A percentile compares a stretch with the other conserved stretches of the same genome.
Evolutionary conservation across 202 grass and related monocot genomes (phyloP).

Genomic region (Panicum hallii): DNA sequence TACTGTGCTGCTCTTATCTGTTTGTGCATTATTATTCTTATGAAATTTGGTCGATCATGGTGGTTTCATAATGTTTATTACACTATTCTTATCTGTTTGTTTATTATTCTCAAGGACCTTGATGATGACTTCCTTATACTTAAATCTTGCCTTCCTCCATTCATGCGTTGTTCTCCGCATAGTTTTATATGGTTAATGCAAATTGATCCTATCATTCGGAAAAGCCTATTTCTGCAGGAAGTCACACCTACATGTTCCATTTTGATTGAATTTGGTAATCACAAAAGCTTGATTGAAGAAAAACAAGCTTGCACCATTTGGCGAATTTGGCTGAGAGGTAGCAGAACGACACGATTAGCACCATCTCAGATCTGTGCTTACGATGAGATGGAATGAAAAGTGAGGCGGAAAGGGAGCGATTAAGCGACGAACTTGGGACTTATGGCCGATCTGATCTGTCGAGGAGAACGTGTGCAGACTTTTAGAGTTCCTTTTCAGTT

Average conservation of each 20-base stretch:
- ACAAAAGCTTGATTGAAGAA: neutral
- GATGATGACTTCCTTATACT: neutral
- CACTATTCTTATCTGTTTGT: neutral
- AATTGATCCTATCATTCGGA: neutral
- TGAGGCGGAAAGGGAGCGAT: neutral
- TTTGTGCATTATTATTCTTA: constrained; percentile 29
- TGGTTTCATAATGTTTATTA: neutral
- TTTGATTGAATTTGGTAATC: neutral
- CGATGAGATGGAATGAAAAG: neutral
- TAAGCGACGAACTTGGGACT: neutral
- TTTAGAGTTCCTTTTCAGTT: neutral
- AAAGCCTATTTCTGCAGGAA: neutral
- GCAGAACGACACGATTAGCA: too few species aligned
- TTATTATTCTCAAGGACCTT: neutral
- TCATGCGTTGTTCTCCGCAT: too few species aligned
- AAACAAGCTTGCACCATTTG: neutral
- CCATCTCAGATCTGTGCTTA: neutral
- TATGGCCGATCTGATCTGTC: neutral
- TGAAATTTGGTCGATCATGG: neutral
- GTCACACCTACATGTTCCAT: neutral
- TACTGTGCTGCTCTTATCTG: constrained; percentile 3
- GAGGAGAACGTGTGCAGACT: neutral
- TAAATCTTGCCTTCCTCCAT: neutral
- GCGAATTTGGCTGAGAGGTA: neutral
- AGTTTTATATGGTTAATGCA: neutral